Base-by-base conservation (phyloP, 768 basidiomycete genomes). In the Dentipellis sp. region DNA sequence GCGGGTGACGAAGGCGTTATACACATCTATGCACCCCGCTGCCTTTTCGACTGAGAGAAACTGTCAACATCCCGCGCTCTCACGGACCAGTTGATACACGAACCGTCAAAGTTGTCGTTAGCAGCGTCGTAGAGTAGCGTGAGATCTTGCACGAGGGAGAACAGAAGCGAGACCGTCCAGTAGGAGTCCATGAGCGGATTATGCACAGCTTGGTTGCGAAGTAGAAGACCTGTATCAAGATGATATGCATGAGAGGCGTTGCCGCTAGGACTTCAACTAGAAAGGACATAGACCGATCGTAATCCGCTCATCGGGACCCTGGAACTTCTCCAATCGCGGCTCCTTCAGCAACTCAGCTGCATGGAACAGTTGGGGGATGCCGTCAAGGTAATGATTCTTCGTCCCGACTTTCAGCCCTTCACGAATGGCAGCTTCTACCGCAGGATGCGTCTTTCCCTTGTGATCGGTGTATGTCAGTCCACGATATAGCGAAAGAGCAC, bases 401-500 rank as follows among this genome's bases (percentile, higher is more conserved):
- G 78, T 75, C 10, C 91, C 90, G 23, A 92, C 75, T 67, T 94
- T 97, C 56, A 97, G 69, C 6, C 89, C 88, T 49, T 95, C 90
- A 50, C 88, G 79, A 36, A 97, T 78, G 29, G 85, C 83, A 34
- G 81, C 80, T 54, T 88, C 84, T 5, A 85, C 76, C 0, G 82
- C 79, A 7, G 77, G 73, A 10, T 78, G 72, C 0, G 66, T 64
- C 62, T 81, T 89, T 48, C 82, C 80, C 68, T 91, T 93, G 57
- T 75, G 73, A 59, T 87, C 83, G 14, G 59, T 64, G 63, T 83
- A 88, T 3, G 76, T 79, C 14, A 86, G 66, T 4, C 72, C 75
- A 21, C 74, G 67, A 58, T 83, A 92, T 0, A 94, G 92, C 2
- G 82, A 80, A n/a, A 94, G 72, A 6, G 82, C 78, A 5, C 86